Evolutionary conservation across 257 asterid species (phyloP).

Genomic region (Catharanthus roseus): DNA sequence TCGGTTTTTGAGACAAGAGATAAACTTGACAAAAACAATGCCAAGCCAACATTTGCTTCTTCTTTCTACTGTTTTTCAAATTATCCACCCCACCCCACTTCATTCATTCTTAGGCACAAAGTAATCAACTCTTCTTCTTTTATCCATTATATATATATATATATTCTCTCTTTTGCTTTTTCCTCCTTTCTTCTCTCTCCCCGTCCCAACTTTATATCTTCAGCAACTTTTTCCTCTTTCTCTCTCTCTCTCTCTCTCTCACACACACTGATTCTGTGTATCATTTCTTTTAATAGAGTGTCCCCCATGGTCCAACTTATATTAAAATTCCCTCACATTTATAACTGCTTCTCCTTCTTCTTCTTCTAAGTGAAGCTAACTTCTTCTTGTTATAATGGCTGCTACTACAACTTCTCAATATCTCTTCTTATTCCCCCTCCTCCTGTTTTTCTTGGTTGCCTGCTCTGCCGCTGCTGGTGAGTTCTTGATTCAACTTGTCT

Average conservation of each 20-base stretch:
- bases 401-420: too few species aligned
- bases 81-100: background rate
- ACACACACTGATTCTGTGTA: constrained; percentile 10
- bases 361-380: constrained; percentile 9
- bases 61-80: constrained; percentile 7
- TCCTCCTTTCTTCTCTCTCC: constrained; percentile 8
- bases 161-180: constrained; percentile 51
- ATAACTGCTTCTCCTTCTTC: constrained; percentile 13
- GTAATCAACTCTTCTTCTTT: constrained; percentile 46
- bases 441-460: constrained; percentile 30
- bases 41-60: background rate
- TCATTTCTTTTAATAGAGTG: constrained; percentile 11
- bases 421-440: constrained; percentile 32
- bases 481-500: too few species aligned
- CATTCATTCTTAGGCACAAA: constrained; percentile 55
- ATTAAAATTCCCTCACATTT: constrained; percentile 16
- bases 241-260: constrained; percentile 14
- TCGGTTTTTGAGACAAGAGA: background rate
- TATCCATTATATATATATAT: constrained; percentile 12
- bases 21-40: constrained; percentile 5
- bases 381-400: constrained; percentile 32
- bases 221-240: constrained; percentile 10
- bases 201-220: constrained; percentile 22
- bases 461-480: constrained; percentile 51
- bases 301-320: constrained; percentile 16